These are phyloP conservation scores for Cladosporium sp. DNA, from an alignment of 2,329 filamentous ascomycete species.

Conservation along the genomic window DNA sequence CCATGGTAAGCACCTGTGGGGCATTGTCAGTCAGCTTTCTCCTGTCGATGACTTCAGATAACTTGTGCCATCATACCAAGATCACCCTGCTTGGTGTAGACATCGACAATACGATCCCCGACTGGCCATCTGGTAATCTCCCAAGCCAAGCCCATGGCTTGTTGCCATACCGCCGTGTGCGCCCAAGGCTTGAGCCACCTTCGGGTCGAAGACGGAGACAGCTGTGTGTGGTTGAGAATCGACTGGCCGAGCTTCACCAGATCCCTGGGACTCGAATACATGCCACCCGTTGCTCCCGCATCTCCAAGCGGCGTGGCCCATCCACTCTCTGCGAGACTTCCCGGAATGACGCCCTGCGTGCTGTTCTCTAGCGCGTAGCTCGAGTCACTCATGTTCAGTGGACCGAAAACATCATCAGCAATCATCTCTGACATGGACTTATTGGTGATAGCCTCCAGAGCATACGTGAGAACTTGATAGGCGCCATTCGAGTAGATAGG, in stretches of 20 bases:
- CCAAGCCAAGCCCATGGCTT: too few species aligned
- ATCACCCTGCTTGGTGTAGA: too few species aligned
- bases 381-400: conserved; percentile 36
- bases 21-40: too few species aligned
- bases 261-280: conserved; percentile 41
- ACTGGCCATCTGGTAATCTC: too few species aligned
- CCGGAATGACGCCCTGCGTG: conserved; percentile 33
- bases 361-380: conserved; percentile 12
- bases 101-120: too few species aligned
- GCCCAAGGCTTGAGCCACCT: too few species aligned
- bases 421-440: conserved; percentile 37
- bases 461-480: conserved; percentile 41
- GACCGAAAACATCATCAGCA: conserved; percentile 37
- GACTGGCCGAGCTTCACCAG: conserved; percentile 39
- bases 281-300: conserved; percentile 31
- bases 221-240: too few species aligned
- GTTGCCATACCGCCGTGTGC: too few species aligned
- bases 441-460: conserved; percentile 42
- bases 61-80: too few species aligned
- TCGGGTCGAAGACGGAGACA: too few species aligned
- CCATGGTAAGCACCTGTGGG: too few species aligned
- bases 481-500: conserved; percentile 49
- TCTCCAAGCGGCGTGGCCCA: conserved; percentile 30
- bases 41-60: too few species aligned
- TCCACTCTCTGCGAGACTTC: neutral